phyloP scores from a whole-genome alignment of 768 basidiomycete genomes.

The Pleurotus sapidus region DNA sequence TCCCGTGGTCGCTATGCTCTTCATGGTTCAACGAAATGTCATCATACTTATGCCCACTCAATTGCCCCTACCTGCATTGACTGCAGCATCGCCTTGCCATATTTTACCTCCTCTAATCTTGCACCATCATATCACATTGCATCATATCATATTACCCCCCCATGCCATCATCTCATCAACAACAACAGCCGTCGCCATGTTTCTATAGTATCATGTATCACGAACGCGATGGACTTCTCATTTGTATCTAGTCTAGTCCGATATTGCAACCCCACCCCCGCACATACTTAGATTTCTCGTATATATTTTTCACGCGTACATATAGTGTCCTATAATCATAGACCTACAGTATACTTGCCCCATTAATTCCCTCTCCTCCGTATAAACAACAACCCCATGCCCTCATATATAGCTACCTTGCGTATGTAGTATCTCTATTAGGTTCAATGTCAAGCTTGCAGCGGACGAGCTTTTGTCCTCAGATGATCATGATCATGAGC shows the following conservation, averaged over 20 bases:
- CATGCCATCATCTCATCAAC: not conserved
- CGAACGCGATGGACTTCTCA: not conserved
- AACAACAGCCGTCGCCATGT: not conserved
- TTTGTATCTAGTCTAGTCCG: not conserved
- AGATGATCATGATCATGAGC: too few species aligned
- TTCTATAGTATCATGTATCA: not conserved
- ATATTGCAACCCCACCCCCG: not conserved
- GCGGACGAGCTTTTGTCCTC: too few species aligned
- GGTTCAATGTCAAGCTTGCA: too few species aligned
- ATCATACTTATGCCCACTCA: not conserved
- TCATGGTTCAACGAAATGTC: not conserved
- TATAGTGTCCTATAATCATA: not conserved
- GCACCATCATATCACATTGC: not conserved
- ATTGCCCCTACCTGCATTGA: constrained; percentile 2
- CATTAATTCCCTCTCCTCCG: too few species aligned
- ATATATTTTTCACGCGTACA: not conserved
- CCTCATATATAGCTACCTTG: too few species aligned
- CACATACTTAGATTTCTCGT: not conserved
- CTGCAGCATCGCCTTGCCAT: not conserved
- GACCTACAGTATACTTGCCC: not conserved
- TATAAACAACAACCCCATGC: too few species aligned
- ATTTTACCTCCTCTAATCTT: not conserved
- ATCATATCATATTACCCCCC: not conserved
- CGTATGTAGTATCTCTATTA: too few species aligned
- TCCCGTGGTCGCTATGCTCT: not conserved